Evolutionary conservation across 1,284 basidiomycete species (phyloP), one percentile per base, ranked within the genome.

Genomic region (Sporisorium graminicola): DNA sequence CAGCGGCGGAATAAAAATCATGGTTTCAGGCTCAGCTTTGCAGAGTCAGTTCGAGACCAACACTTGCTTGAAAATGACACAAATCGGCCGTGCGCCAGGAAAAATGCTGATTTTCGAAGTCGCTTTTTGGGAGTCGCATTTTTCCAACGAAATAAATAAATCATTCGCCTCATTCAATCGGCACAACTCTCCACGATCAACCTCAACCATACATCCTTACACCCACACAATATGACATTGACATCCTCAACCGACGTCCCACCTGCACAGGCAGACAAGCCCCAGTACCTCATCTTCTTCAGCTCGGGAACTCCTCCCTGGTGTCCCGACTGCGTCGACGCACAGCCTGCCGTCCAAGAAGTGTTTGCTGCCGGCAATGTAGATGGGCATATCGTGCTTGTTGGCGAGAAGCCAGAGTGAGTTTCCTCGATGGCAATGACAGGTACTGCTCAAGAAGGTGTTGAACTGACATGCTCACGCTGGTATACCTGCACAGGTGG

Each of bases 241-340:
- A 63, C 67, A 42, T 58, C 51, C 16, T 66, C 64, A 6, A 66
- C 29, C 56, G 35, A 59, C 26, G 49, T 60, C 3, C 63, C 65
- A 33, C 42, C 61, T 3, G 4, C 62, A 2, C 44, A 44, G 22
- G 59, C 49, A 18, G n/a, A 5, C 26, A 29, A 26, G 14, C 47
- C 61, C 2, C 69, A 68, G 10, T 78, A 47, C 35, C 61, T 80
- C 59, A 64, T 80, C 66, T 80, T 74, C 54, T 80, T 78, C 67
- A 75, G 73, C 54, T 74, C 74, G 8, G 77, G 78, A 18, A 31
- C 44, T 8, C 78, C 78, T 1, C 69, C 78, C 14, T 80, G 78
- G 78, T 80, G 78, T 52, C 74, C 78, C 7, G 78, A 80, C 62
- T 80, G 78, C 49, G 74, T 75, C 49, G 70, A 76, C 46, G 77